These are phyloP conservation scores for Alternaria tenuissima DNA, from an alignment of 2,329 filamentous ascomycete species.

Conservation along the genomic window DNA sequence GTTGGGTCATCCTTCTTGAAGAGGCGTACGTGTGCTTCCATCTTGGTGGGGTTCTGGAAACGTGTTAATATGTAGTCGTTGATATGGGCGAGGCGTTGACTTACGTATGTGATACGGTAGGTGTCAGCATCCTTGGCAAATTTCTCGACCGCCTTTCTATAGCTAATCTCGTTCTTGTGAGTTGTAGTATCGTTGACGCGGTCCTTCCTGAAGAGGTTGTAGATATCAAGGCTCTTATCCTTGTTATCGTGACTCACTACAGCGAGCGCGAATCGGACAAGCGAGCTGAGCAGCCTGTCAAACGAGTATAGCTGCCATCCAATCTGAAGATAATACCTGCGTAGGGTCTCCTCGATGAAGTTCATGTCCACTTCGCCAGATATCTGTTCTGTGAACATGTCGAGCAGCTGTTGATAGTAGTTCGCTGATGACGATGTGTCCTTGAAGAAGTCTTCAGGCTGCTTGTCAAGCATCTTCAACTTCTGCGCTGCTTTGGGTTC, in stretches of 20 bases:
- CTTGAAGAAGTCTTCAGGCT: slow-evolving; percentile 76
- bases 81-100: slow-evolving; percentile 50
- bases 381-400: slow-evolving; percentile 86
- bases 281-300: slow-evolving; percentile 82
- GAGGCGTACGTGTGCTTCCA: slow-evolving; percentile 77
- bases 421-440: slow-evolving; percentile 69
- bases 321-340: slow-evolving; percentile 87
- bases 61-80: slow-evolving; percentile 34
- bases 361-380: slow-evolving; percentile 81
- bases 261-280: slow-evolving; percentile 81
- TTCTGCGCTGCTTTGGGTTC: slow-evolving; percentile 81
- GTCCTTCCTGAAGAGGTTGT: slow-evolving; percentile 84
- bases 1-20: slow-evolving; percentile 85
- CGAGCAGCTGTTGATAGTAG: slow-evolving; percentile 86
- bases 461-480: slow-evolving; percentile 83
- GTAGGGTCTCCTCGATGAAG: slow-evolving; percentile 87
- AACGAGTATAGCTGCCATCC: slow-evolving; percentile 96
- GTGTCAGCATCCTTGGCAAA: slow-evolving; percentile 91
- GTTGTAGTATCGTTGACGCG: slow-evolving; percentile 85
- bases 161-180: slow-evolving; percentile 87
- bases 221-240: slow-evolving; percentile 91
- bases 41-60: slow-evolving; percentile 65
- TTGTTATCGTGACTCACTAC: slow-evolving; percentile 87
- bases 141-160: slow-evolving; percentile 91
- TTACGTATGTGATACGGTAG: slow-evolving; percentile 89